Percentiles rank a stretch among this genome's conserved stretches.
Conservation (phyloP, 305 asterid species). For the Nicotiana rustica region DNA sequence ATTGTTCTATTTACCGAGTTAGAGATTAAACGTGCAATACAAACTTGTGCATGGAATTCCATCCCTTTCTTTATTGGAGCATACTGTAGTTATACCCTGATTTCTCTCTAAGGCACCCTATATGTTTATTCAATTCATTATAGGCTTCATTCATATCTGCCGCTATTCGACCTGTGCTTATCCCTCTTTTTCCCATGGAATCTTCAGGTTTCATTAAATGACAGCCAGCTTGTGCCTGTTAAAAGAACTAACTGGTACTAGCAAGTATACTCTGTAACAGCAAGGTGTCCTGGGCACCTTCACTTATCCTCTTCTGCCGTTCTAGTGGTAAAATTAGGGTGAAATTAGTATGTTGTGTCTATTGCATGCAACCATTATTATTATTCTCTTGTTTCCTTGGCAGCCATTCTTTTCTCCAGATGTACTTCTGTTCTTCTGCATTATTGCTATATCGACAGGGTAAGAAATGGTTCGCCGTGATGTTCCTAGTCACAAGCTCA, state of each 20-base stretch:
- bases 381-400: conserved; percentile 25
- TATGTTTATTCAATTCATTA: background rate
- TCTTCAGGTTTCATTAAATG: background rate
- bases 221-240: background rate
- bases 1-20: background rate
- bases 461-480: background rate
- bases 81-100: background rate
- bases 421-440: conserved; percentile 24
- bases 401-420: conserved; percentile 2
- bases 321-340: no score
- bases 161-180: background rate
- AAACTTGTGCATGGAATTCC: background rate
- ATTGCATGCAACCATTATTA: background rate
- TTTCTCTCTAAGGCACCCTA: background rate
- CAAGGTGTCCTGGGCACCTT: background rate
- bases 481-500: background rate
- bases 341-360: background rate
- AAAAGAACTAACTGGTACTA: background rate
- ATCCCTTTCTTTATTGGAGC: background rate
- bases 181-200: background rate
- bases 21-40: background rate
- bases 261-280: background rate
- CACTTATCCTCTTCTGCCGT: background rate
- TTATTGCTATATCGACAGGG: background rate
- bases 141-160: background rate